A percentile compares a stretch with the other conserved stretches of the same genome.
Evolutionary conservation across 441 rosid genomes (phyloP).

Genomic region (Rhodomyrtus psidioides): DNA sequence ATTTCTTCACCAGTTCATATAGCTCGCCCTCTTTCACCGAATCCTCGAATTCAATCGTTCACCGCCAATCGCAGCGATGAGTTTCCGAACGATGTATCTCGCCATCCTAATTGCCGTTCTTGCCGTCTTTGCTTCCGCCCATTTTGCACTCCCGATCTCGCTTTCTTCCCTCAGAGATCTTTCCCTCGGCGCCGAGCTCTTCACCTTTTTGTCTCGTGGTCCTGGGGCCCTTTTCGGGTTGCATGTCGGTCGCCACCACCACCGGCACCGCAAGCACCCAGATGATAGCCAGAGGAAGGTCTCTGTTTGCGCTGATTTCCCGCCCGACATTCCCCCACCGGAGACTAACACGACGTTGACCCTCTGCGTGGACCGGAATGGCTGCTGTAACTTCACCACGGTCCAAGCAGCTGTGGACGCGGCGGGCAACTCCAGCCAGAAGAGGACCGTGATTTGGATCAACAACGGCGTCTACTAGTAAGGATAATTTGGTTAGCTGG

Average conservation of each 20-base stretch:
- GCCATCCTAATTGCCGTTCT: constrained; percentile 32
- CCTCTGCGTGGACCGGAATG: constrained; percentile 66
- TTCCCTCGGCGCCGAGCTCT: not conserved
- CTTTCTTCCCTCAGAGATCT: constrained; percentile 4
- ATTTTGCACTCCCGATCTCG: constrained; percentile 10
- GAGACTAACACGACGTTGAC: constrained; percentile 54
- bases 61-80: constrained; percentile 3
- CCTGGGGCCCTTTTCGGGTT: not conserved
- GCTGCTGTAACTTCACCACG: constrained; percentile 80
- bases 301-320: constrained; percentile 66
- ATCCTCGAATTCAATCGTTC: not conserved
- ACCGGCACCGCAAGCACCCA: constrained; percentile 4
- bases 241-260: constrained; percentile 1
- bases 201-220: not conserved
- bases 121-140: constrained; percentile 25
- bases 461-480: constrained; percentile 83
- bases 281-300: constrained; percentile 3
- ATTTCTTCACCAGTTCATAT: constrained; percentile 2
- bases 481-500: constrained; percentile 5
- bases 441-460: constrained; percentile 62
- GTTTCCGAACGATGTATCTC: constrained; percentile 13
- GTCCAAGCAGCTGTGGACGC: constrained; percentile 79
- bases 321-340: constrained; percentile 50
- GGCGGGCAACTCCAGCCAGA: constrained; percentile 39
- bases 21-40: not conserved